Conservation (phyloP, 2,329 filamentous ascomycete genomes). For the Trichoderma cornu-damae region DNA sequence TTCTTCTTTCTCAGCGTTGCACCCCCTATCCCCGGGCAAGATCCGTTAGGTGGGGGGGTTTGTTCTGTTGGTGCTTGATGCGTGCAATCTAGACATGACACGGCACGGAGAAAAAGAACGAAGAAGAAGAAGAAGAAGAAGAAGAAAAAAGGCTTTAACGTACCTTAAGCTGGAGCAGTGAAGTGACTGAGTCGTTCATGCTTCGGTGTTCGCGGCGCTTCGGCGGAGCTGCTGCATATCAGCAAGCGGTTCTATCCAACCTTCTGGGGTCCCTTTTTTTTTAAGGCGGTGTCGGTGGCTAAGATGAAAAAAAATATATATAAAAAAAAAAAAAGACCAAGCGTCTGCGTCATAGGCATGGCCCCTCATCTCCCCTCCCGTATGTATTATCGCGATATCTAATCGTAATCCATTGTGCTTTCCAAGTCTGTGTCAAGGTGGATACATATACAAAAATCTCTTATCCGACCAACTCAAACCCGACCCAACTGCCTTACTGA, state of each 20-base stretch:
- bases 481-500: not conserved
- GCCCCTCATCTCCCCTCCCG: not conserved
- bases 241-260: conserved; percentile 7
- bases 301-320: too few relatives aligned
- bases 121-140: not conserved
- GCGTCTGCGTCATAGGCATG: conserved; percentile 2
- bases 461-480: not conserved
- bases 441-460: not conserved
- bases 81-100: not conserved
- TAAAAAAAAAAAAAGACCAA: not conserved
- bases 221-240: conserved; percentile 5
- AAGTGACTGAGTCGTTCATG: not conserved
- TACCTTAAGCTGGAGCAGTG: not conserved
- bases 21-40: not conserved
- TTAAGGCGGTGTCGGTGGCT: too few relatives aligned
- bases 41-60: not conserved
- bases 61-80: conserved; percentile 5
- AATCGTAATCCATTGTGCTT: not conserved
- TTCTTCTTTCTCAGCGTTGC: conserved; percentile 1
- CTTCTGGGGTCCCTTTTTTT: not conserved
- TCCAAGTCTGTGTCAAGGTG: not conserved
- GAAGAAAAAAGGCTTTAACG: not conserved
- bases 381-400: not conserved
- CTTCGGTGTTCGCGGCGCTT: conserved; percentile 11
- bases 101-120: not conserved